Evolutionary conservation across 768 basidiomycete species (phyloP).

Genomic region (Leccinum fibrillosum): DNA sequence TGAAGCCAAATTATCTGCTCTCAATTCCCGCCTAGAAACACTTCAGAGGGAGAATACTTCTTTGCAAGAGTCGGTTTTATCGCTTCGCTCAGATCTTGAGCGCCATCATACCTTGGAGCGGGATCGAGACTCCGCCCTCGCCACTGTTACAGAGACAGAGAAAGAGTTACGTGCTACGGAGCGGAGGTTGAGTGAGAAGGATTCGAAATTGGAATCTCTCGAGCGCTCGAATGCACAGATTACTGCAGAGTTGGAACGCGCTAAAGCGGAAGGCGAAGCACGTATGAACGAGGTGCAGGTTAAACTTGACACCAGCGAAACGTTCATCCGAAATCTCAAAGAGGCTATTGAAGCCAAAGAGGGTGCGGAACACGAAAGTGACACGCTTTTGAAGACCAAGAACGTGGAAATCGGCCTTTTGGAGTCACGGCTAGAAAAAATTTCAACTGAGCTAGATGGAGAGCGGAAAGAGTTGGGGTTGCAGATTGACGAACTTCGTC

Average conservation of each 20-base stretch:
- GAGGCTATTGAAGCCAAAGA: constrained; percentile 52
- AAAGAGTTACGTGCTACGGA: constrained; percentile 40
- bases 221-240: constrained; percentile 41
- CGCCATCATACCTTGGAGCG: constrained; percentile 33
- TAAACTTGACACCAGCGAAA: constrained; percentile 43
- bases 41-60: constrained; percentile 71
- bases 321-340: constrained; percentile 47
- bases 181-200: constrained; percentile 42
- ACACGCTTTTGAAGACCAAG: constrained; percentile 51
- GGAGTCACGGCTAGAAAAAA: constrained; percentile 43
- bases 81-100: constrained; percentile 21
- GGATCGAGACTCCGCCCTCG: constrained; percentile 44
- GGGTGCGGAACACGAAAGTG: constrained; percentile 45
- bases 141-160: constrained; percentile 43
- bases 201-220: constrained; percentile 43
- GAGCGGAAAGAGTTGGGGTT: constrained; percentile 65
- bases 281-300: constrained; percentile 41
- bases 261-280: constrained; percentile 43
- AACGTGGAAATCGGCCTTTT: constrained; percentile 59
- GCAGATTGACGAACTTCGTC: constrained; percentile 81
- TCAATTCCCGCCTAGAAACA: constrained; percentile 45
- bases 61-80: constrained; percentile 38
- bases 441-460: constrained; percentile 44
- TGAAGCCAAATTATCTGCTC: constrained; percentile 17
- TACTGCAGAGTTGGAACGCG: constrained; percentile 42